Evolutionary conservation across 345 rosid genomes (phyloP).

Genomic region (Rubroshorea leprosula): DNA sequence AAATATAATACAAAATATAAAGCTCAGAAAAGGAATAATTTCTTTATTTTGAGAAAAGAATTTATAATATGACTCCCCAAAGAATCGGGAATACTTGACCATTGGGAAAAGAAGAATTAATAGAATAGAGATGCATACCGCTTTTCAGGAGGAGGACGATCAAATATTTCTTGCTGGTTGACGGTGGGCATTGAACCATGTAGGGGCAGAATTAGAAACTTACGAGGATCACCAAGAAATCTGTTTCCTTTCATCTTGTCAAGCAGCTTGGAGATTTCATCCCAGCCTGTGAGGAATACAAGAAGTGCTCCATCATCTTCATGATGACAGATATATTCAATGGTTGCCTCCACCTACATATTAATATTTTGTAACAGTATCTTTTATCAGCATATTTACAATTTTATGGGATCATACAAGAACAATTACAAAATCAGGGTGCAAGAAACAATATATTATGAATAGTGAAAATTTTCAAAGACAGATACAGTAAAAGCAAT

Average conservation of each 20-base stretch:
- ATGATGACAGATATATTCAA: slow-evolving; percentile 67
- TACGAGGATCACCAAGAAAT: slow-evolving; percentile 71
- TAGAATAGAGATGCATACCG: slow-evolving; percentile 33
- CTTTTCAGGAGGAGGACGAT: slow-evolving; percentile 65
- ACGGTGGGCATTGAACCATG: slow-evolving; percentile 96
- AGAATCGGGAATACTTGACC: background rate
- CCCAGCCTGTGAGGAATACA: slow-evolving; percentile 96
- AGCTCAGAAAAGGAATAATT: background rate
- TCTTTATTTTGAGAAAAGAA: no score
- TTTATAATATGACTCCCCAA: background rate
- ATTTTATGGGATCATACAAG: background rate
- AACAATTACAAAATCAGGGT: slow-evolving; percentile 3
- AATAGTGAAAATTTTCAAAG: background rate
- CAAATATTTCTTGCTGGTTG: slow-evolving; percentile 88
- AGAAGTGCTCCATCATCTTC: slow-evolving; percentile 92
- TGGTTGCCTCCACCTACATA: slow-evolving; percentile 68
- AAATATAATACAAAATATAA: background rate
- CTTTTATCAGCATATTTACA: background rate
- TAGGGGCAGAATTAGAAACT: slow-evolving; percentile 73
- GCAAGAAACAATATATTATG: slow-evolving; percentile 3
- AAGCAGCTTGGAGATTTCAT: slow-evolving; percentile 83
- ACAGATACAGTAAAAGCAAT: background rate
- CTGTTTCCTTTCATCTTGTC: slow-evolving; percentile 68
- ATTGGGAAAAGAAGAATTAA: slow-evolving; percentile 9
- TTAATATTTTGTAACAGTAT: slow-evolving; percentile 5